Conservation (phyloP, 495 filamentous ascomycete genomes). For the Chaetomium cochliodes region DNA sequence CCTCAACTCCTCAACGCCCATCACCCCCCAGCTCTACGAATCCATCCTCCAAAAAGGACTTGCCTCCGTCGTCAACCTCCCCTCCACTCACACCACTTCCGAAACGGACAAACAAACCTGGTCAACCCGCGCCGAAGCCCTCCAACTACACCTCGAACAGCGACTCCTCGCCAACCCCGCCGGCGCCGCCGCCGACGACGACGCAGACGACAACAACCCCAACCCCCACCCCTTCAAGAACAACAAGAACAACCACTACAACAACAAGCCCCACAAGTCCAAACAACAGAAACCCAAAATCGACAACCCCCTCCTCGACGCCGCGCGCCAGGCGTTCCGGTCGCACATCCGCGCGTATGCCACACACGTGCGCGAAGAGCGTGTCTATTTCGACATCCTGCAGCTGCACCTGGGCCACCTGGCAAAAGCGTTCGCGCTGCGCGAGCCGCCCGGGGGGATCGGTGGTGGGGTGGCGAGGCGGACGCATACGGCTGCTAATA, state of each 20-base stretch:
- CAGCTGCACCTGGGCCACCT: constrained; percentile 87
- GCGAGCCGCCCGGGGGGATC: constrained; percentile 85
- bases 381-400: constrained; percentile 82
- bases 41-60: constrained; percentile 57
- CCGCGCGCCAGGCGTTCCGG: constrained; percentile 78
- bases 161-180: constrained; percentile 39
- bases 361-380: constrained; percentile 82
- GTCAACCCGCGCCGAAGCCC: constrained; percentile 45
- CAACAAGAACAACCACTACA: constrained; percentile 26
- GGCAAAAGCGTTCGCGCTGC: constrained; percentile 86
- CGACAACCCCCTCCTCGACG: constrained; percentile 54
- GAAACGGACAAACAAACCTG: constrained; percentile 41
- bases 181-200: constrained; percentile 15
- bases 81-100: constrained; percentile 16
- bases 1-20: constrained; percentile 50
- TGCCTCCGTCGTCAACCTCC: constrained; percentile 41
- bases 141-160: constrained; percentile 53
- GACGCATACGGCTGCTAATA: constrained; percentile 22
- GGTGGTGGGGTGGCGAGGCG: constrained; percentile 46
- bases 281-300: constrained; percentile 19
- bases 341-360: constrained; percentile 93
- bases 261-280: constrained; percentile 22
- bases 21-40: constrained; percentile 44
- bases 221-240: constrained; percentile 24
- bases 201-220: constrained; percentile 26